Conservation (phyloP, 1,139 yeast species). For the Diutina neorugosa region DNA sequence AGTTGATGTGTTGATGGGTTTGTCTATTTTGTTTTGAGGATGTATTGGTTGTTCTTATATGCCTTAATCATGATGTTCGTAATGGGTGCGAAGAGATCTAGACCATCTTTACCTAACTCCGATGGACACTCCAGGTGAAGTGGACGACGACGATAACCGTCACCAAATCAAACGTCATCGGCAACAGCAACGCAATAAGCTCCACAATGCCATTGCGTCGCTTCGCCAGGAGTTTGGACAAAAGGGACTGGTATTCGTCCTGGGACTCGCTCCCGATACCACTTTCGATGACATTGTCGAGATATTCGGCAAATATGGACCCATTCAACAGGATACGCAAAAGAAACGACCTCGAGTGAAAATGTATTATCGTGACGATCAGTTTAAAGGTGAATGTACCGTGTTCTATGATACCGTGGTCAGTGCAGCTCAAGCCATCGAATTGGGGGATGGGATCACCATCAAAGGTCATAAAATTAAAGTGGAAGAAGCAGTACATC, state of each 20-base stretch:
- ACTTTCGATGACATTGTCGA: not conserved
- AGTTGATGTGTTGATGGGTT: too few species aligned
- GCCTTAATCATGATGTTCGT: too few species aligned
- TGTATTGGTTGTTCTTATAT: too few species aligned
- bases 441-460: not conserved
- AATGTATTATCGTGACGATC: not conserved
- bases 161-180: not conserved
- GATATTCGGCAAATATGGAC: constrained; percentile 1
- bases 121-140: not conserved
- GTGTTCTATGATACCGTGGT: not conserved
- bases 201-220: constrained; percentile 1
- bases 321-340: not conserved
- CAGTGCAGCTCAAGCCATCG: constrained; percentile 1
- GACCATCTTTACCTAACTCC: too few species aligned
- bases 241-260: not conserved
- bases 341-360: not conserved
- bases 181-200: not conserved
- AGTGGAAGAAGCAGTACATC: constrained; percentile 1
- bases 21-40: too few species aligned
- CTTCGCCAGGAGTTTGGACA: constrained; percentile 1
- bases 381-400: not conserved
- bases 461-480: not conserved
- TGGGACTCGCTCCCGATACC: not conserved
- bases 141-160: not conserved
- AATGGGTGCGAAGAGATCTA: too few species aligned